Conservation (phyloP, 2,329 filamentous ascomycete genomes). For the Fusarium neocosmosporiellum region DNA sequence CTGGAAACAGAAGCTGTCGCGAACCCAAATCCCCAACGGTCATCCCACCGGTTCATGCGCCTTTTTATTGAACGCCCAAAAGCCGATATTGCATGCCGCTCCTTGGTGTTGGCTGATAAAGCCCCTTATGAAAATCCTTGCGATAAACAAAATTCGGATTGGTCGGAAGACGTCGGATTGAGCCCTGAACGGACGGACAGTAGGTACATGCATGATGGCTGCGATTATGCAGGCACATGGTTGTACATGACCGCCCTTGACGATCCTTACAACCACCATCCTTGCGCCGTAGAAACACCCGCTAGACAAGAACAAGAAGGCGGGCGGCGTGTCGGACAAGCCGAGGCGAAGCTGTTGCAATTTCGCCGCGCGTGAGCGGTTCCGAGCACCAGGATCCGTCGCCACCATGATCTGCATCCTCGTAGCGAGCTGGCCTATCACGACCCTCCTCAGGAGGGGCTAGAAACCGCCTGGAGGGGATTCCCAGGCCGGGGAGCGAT, state of each 20-base stretch:
- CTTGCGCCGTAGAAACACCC: not conserved
- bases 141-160: not conserved
- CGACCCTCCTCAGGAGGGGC: not conserved
- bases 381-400: not conserved
- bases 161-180: not conserved
- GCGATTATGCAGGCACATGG: slow-evolving; percentile 1
- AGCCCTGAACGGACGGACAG: not conserved
- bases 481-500: slow-evolving; percentile 14
- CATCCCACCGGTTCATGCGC: not conserved
- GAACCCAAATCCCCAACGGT: not conserved
- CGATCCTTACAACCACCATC: not conserved
- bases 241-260: not conserved
- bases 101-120: not conserved
- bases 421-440: not conserved
- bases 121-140: not conserved
- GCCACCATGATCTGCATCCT: slow-evolving; percentile 3
- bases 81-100: not conserved
- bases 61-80: not conserved
- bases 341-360: not conserved
- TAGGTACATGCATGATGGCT: not conserved
- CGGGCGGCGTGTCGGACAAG: not conserved
- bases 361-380: not conserved
- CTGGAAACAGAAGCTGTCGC: not conserved
- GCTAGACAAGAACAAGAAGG: not conserved
- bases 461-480: not conserved